Conservation (phyloP, 768 basidiomycete species). For the Naematelia aurantialba region DNA sequence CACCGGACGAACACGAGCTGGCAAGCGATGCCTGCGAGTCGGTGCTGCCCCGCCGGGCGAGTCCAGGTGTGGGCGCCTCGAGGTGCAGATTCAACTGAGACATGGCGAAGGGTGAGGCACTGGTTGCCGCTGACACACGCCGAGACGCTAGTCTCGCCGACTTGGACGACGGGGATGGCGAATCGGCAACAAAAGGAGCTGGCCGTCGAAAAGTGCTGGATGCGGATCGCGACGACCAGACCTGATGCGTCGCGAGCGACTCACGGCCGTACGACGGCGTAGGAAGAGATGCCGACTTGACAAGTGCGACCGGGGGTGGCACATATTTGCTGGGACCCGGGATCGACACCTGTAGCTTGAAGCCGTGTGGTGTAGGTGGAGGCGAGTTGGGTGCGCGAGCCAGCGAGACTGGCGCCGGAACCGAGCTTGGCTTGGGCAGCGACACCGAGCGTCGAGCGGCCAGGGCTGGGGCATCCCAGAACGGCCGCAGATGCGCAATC, state of each 20-base stretch:
- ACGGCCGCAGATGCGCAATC: slow-evolving; percentile 57
- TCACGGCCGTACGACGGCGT: background rate
- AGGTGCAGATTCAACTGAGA: slow-evolving; percentile 27
- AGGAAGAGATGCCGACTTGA: background rate
- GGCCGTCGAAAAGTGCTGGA: background rate
- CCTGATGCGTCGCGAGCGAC: background rate
- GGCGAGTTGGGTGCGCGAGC: slow-evolving; percentile 17
- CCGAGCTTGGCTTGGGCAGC: background rate
- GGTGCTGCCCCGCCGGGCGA: slow-evolving; percentile 34
- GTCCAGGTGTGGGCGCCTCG: slow-evolving; percentile 39
- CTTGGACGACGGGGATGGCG: slow-evolving; percentile 14
- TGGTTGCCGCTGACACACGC: slow-evolving; percentile 1
- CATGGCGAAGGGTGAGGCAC: slow-evolving; percentile 17
- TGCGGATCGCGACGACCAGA: background rate
- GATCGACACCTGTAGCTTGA: background rate
- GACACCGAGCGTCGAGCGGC: background rate
- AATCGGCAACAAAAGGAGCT: background rate
- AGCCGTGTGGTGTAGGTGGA: slow-evolving; percentile 5
- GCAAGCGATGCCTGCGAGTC: slow-evolving; percentile 21
- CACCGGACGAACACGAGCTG: slow-evolving; percentile 13
- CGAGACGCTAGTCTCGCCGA: slow-evolving; percentile 12
- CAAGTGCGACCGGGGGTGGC: slow-evolving; percentile 23
- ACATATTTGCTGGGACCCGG: slow-evolving; percentile 8
- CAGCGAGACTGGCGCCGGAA: background rate
- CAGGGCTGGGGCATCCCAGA: slow-evolving; percentile 50